Evolutionary conservation across 2,329 filamentous ascomycete species (phyloP), one percentile per base, ranked within the genome.

Genomic region (Colletotrichum somersetense): DNA sequence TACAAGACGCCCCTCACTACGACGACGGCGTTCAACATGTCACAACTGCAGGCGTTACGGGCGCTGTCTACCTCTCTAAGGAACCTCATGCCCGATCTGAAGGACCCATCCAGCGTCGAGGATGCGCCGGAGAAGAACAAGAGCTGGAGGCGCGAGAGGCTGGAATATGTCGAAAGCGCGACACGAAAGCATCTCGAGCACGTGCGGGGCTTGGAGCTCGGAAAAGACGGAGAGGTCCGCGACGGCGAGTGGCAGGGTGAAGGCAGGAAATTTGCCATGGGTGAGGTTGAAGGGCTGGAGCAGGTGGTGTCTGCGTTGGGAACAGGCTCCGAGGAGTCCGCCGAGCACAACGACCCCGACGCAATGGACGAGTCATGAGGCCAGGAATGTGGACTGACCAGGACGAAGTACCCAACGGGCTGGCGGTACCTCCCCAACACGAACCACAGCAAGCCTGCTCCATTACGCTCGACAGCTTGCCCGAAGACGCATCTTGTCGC

Each of bases 81-180:
- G 12, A 87, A 88, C 16, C 84, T 97, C 46, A 85, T 91, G 73
- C 90, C 93, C 0, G 90, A 91, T 71, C 83, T 97, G 38, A 80
- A 64, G 57, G 69, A 61, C 46, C 55, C 66, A 38, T 62, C 61
- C 73, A 74, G 56, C 62, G 68, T 73, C 16, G 73, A 75, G 1
- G 77, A 81, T 4, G 79, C 80, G 38, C 80, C 80, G 4, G 78
- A 79, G 40, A 70, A 77, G 76, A 78, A 85, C 65, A 85, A 87
- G 78, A 87, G 87, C 57, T 93, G 90, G 84, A 88, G 91, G 50
- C 88, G 91, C 65, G 91, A 96, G 79, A 86, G 96, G 72, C 87
- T 92, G 68, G 89, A 92, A 75, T 98, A 98, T 79, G 91, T 98
- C 61, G 95, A 98, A 82, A 88, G 88, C 66, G 91, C 95, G 77